A percentile compares a stretch with the other conserved stretches of the same genome.
Conservation (phyloP, 139 green algal species). For the Pleodorina starrii region DNA sequence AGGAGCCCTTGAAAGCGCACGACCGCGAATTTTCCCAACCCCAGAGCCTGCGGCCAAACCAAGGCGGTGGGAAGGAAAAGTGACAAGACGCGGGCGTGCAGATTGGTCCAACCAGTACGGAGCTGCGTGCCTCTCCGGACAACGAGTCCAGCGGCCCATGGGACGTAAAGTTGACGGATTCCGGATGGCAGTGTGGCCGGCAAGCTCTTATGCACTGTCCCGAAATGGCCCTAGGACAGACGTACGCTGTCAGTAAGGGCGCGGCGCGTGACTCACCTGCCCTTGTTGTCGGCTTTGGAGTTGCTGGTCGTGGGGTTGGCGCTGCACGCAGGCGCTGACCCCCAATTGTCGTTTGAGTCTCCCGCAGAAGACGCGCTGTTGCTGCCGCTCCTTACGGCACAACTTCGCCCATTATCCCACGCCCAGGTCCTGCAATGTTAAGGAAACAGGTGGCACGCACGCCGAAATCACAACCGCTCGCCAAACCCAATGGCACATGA, state of each 20-base stretch:
- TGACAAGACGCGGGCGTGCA: background rate
- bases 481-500: no score
- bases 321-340: slow-evolving; percentile 2
- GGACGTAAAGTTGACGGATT: no score
- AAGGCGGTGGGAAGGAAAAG: background rate
- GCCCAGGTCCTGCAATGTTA: slow-evolving; percentile 23
- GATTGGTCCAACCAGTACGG: no score
- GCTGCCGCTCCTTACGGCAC: background rate
- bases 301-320: background rate
- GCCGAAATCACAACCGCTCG: no score
- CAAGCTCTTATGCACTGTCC: no score
- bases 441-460: no score
- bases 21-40: slow-evolving; percentile 44
- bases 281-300: slow-evolving; percentile 24
- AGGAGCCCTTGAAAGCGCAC: slow-evolving; percentile 46
- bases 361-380: background rate
- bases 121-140: no score
- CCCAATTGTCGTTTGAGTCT: slow-evolving; percentile 13
- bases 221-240: no score
- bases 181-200: no score
- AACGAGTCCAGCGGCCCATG: no score
- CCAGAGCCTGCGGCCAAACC: slow-evolving; percentile 12
- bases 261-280: slow-evolving; percentile 27
- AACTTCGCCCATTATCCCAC: slow-evolving; percentile 34
- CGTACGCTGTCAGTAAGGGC: no score